Base-by-base conservation (phyloP, 305 asterid genomes). In the Rubia tinctorum region DNA sequence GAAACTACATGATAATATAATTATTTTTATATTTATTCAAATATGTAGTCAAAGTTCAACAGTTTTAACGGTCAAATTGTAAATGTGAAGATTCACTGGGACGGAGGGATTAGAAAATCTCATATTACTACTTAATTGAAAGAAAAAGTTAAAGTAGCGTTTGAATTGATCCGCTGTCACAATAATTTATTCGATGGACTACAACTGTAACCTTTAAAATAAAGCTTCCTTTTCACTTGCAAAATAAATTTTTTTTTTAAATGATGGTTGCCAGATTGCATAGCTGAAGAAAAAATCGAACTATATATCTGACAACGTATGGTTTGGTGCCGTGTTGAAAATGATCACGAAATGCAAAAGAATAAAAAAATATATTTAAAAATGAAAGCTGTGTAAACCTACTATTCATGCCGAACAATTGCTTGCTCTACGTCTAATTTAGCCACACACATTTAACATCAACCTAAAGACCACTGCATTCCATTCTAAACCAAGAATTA, bases 391-490 rank as follows among this genome's bases (percentile, higher is more conserved):
- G 72, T 73, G 72, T 20, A 62, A 76, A 77, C 76, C 71, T 56
- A 65, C 73, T 68, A 62, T 17, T 20, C 58, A 27, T 71, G 68
- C 75, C 77, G 10, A 75, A 73, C 76, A 63, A 72, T 43, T 47
- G 77, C 66, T 78, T 75, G 45, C 77, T 66, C 14, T 3, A 71
- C 39, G 72, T 77, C 81, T 20, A 63, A 80, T 83, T 73, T 81
- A 62, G 87, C 51, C 72, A 80, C 85, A 77, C 90, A 88, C 2
- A 34, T 22, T 39, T 27, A 67, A 63, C 58, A 73, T 79, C 90
- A 75, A 30, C 51, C 8, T 64, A 86, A 88, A 86, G 85, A 23
- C 43, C 58, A n/a, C 11, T 60, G 74, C 88, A 9, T 4, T 23
- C 68, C 18, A 45, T 55, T 1, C 64, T 53, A 53, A 18, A 53